A percentile compares a stretch with the other conserved stretches of the same genome.
Conservation (phyloP, 2,329 filamentous ascomycete genomes). For the Alternaria gansuensis region DNA sequence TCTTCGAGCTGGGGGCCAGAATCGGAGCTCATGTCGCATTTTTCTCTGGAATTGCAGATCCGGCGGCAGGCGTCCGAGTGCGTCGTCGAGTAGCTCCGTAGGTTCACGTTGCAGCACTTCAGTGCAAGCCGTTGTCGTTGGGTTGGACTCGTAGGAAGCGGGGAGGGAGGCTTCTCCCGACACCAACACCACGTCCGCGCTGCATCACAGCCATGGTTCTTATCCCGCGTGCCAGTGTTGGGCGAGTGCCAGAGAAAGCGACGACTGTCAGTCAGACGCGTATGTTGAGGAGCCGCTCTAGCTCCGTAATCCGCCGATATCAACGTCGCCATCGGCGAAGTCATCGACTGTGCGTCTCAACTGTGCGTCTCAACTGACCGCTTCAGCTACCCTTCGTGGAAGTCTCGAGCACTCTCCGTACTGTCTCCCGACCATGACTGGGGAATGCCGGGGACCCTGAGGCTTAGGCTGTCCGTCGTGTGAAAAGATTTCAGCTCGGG, state of each 20-base stretch:
- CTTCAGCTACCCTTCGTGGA: constrained; percentile 11
- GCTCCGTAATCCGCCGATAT: constrained; percentile 14
- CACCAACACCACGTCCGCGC: constrained; percentile 4
- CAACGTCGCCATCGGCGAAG: constrained; percentile 8
- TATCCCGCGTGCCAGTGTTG: constrained; percentile 17
- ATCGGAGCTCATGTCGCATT: constrained; percentile 1
- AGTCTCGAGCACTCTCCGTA: neutral
- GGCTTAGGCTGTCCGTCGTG: constrained; percentile 2
- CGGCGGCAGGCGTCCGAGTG: neutral
- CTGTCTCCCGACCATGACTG: neutral
- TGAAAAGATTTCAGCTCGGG: constrained; percentile 6
- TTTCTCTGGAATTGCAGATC: neutral
- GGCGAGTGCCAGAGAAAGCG: neutral
- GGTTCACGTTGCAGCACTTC: constrained; percentile 3
- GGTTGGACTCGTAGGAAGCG: neutral
- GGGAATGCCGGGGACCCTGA: constrained; percentile 7
- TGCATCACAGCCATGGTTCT: constrained; percentile 7
- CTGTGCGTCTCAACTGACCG: constrained; percentile 19
- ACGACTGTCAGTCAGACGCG: neutral
- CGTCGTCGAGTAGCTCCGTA: constrained; percentile 6
- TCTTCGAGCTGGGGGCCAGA: constrained; percentile 26
- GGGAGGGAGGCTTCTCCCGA: constrained; percentile 9
- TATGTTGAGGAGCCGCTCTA: constrained; percentile 7
- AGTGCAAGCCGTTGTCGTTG: neutral
- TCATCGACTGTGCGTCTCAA: constrained; percentile 12